Conservation (phyloP, 345 rosid species). For the Eucalyptus cladocalyx region DNA sequence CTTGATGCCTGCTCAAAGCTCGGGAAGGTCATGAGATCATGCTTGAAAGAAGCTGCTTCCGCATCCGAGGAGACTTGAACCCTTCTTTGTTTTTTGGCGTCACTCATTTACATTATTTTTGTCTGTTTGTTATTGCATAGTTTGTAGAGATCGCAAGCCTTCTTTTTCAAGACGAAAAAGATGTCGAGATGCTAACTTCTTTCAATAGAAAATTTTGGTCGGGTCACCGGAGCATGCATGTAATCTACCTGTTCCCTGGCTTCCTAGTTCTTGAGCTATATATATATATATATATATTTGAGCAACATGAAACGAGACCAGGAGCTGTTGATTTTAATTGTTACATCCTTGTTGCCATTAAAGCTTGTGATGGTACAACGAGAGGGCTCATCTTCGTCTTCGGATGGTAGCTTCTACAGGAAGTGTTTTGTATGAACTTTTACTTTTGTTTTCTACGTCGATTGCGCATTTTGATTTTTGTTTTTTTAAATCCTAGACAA, state of each 20-base stretch:
- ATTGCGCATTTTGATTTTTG: neutral
- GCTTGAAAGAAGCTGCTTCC: slow-evolving; percentile 63
- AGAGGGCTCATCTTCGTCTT: neutral
- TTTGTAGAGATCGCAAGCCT: neutral
- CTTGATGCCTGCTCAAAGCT: slow-evolving; percentile 83
- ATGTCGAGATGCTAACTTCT: neutral
- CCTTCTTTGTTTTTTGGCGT: neutral
- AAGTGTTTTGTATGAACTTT: neutral
- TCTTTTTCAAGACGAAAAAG: neutral
- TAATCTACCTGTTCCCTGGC: neutral
- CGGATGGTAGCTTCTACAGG: neutral
- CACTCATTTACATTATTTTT: neutral
- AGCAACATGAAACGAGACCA: neutral
- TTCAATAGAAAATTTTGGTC: neutral
- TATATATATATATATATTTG: no score
- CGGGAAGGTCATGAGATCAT: slow-evolving; percentile 68
- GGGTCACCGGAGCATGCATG: neutral
- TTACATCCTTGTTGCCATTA: neutral
- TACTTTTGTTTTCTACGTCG: neutral
- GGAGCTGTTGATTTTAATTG: neutral
- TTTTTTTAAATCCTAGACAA: neutral
- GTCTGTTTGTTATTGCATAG: neutral
- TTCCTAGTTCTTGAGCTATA: neutral
- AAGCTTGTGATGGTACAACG: neutral
- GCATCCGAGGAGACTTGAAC: slow-evolving; percentile 13